Evolutionary conservation across 371 early-diverging fungal genomes (phyloP).

Genomic region (Paraphysoderma sedebokerense): DNA sequence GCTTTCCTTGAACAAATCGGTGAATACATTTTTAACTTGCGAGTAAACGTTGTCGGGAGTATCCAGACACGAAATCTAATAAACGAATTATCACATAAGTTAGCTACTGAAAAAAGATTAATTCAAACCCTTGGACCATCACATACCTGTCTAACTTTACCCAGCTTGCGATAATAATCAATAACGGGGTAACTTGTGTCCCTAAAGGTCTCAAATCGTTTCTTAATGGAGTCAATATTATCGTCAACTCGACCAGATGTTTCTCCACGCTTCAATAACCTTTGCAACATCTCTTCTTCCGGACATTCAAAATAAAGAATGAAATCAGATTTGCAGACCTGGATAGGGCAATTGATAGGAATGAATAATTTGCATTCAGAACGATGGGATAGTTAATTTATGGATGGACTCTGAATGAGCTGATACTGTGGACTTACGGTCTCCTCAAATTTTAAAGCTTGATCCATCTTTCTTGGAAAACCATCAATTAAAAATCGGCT

Average conservation of each 20-base stretch:
- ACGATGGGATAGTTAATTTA: neutral
- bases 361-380: neutral
- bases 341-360: neutral
- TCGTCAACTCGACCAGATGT: conserved; percentile 88
- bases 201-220: conserved; percentile 72
- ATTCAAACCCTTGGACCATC: conserved; percentile 56
- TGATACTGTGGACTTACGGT: conserved; percentile 22
- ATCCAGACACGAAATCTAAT: conserved; percentile 18
- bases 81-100: neutral
- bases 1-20: no score
- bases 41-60: conserved; percentile 35
- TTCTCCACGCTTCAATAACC: conserved; percentile 77
- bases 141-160: conserved; percentile 53
- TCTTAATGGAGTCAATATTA: conserved; percentile 85
- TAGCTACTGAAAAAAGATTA: neutral
- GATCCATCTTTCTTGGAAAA: conserved; percentile 89
- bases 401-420: neutral
- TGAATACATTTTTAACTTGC: conserved; percentile 8
- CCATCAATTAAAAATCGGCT: conserved; percentile 87
- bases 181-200: conserved; percentile 83
- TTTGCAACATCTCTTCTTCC: conserved; percentile 67
- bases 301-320: conserved; percentile 87
- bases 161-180: conserved; percentile 44
- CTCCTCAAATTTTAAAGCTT: conserved; percentile 83
- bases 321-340: conserved; percentile 37